Percentiles rank a stretch among this genome's conserved stretches.
These are phyloP conservation scores for Astrothelium subdiscretum DNA, from an alignment of 495 filamentous ascomycete genomes.

Conservation along the genomic window DNA sequence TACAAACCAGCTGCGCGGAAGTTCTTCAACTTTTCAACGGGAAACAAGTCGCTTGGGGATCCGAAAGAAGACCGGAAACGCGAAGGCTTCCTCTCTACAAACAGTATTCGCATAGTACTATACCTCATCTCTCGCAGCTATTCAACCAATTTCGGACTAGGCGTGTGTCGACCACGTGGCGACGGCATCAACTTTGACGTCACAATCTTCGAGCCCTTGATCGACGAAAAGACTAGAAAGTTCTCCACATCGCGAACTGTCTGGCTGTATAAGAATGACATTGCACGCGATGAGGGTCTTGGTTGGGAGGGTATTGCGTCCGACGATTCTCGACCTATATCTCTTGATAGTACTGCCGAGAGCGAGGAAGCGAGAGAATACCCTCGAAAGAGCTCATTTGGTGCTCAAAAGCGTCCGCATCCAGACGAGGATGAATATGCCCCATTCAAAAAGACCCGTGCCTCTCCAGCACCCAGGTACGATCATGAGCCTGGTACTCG, in stretches of 20 bases:
- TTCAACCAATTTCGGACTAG: neutral
- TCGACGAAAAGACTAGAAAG: neutral
- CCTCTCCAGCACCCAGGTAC: neutral
- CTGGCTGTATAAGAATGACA: neutral
- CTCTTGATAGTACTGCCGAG: neutral
- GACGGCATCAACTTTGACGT: neutral
- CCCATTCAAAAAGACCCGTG: neutral
- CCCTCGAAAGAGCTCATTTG: neutral
- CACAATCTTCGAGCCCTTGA: neutral
- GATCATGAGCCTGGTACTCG: neutral
- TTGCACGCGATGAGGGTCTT: neutral
- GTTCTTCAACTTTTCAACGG: neutral
- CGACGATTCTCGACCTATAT: neutral
- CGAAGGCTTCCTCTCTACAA: neutral
- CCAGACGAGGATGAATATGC: neutral
- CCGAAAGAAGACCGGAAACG: neutral
- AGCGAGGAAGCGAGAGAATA: neutral
- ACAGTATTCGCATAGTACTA: neutral
- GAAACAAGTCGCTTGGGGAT: neutral
- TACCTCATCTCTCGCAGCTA: neutral
- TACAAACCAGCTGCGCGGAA: neutral
- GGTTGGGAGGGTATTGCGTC: neutral
- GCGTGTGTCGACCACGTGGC: neutral
- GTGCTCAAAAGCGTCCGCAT: neutral
- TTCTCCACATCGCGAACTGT: neutral